A percentile compares a stretch with the other conserved stretches of the same genome.
Conservation (phyloP, 2,329 filamentous ascomycete genomes). For the Trichoderma koningiopsis region DNA sequence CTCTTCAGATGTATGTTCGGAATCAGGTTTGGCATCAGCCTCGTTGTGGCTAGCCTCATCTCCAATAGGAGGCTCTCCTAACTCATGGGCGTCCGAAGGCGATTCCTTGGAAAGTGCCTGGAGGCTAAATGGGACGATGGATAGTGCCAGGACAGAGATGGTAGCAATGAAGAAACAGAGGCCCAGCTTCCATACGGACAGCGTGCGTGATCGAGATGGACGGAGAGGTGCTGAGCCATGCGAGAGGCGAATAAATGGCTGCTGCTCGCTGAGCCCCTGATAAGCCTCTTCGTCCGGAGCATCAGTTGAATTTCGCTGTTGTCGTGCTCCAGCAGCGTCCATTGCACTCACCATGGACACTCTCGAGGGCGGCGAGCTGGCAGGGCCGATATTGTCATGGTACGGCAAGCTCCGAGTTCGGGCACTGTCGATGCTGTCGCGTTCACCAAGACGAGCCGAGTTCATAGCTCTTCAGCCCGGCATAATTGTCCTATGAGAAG, state of each 20-base stretch:
- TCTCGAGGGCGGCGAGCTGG: background rate
- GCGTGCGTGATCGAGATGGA: constrained; percentile 5
- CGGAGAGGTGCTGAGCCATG: background rate
- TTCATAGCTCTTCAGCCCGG: background rate
- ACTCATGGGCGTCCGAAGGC: background rate
- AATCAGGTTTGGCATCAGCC: constrained; percentile 19
- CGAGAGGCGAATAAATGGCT: constrained; percentile 14
- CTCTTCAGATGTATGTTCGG: background rate
- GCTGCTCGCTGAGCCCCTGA: constrained; percentile 12
- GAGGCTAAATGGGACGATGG: constrained; percentile 31
- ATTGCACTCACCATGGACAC: constrained; percentile 7
- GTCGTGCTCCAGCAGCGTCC: constrained; percentile 3
- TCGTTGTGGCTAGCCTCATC: constrained; percentile 3
- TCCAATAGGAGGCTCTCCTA: background rate
- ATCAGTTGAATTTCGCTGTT: background rate
- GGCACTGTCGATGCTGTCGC: background rate
- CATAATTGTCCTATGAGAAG: background rate
- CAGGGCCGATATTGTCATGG: background rate
- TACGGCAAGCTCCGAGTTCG: constrained; percentile 2
- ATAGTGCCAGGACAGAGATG: constrained; percentile 32
- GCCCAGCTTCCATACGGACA: constrained; percentile 24
- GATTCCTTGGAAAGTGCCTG: constrained; percentile 11
- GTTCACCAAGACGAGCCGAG: background rate
- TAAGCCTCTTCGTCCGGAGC: background rate
- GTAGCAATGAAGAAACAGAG: constrained; percentile 32